phyloP scores from a whole-genome alignment of 2,329 filamentous ascomycete species.

The Scedosporium dehoogii region DNA sequence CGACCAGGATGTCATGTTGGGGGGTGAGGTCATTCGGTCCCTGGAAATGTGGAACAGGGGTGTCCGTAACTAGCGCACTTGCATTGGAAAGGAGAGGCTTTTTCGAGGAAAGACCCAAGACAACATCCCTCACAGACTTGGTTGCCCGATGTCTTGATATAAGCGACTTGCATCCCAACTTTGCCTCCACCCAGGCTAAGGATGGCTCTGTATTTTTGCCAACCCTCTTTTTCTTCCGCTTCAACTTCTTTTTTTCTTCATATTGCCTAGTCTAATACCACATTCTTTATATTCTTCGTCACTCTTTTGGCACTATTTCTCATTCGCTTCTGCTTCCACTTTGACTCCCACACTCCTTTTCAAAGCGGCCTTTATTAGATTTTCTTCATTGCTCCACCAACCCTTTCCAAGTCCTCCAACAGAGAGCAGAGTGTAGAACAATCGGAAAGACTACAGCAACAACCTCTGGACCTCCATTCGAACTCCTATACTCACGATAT shows the following conservation, averaged over 20 bases:
- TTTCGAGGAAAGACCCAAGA: background rate
- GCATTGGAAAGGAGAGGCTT: background rate
- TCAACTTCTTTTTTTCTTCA: background rate
- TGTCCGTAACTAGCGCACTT: background rate
- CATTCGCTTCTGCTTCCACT: background rate
- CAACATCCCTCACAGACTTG: background rate
- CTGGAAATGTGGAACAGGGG: background rate
- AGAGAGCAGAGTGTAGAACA: background rate
- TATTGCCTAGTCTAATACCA: background rate
- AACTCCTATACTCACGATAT: background rate
- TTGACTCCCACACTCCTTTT: background rate
- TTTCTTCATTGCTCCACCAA: background rate
- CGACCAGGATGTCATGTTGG: background rate
- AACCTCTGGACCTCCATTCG: background rate
- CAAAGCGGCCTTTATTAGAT: background rate
- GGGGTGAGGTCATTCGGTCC: background rate
- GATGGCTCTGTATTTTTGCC: background rate
- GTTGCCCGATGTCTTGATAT: background rate
- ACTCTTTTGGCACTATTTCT: slow-evolving; percentile 3
- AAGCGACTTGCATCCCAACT: background rate
- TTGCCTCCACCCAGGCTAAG: slow-evolving; percentile 1
- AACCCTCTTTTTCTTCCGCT: background rate
- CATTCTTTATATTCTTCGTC: background rate
- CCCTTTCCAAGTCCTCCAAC: too few relatives aligned
- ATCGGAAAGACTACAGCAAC: background rate